Percentiles rank a stretch among this genome's conserved stretches.
phyloP scores from a whole-genome alignment of 1,284 basidiomycete genomes.

The Taiwanofungus camphoratus region DNA sequence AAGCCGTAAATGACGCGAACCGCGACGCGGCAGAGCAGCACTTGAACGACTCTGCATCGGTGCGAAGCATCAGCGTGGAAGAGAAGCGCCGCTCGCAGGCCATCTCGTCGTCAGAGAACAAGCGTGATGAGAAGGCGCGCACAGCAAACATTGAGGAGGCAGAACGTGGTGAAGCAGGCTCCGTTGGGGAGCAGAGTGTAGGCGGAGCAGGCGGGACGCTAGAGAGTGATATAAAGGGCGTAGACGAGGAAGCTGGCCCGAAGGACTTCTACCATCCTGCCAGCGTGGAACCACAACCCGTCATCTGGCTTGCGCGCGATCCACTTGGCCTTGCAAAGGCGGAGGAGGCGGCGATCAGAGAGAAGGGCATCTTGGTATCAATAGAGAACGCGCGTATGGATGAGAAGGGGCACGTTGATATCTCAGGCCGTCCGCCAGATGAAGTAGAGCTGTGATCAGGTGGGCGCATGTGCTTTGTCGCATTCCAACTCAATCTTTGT shows the following conservation, averaged over 20 bases:
- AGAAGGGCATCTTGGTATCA: conserved; percentile 54
- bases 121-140: neutral
- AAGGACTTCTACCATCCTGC: conserved; percentile 78
- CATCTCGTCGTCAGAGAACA: neutral
- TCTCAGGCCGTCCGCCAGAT: conserved; percentile 38
- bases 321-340: conserved; percentile 57
- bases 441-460: conserved; percentile 7
- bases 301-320: conserved; percentile 81
- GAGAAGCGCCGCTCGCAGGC: conserved; percentile 8
- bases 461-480: neutral
- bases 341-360: conserved; percentile 55
- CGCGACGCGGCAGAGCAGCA: conserved; percentile 16
- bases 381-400: conserved; percentile 57
- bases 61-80: conserved; percentile 1
- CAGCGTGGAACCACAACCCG: conserved; percentile 63
- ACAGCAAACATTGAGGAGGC: conserved; percentile 5
- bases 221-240: conserved; percentile 10
- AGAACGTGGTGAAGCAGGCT: conserved; percentile 3
- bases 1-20: conserved; percentile 29
- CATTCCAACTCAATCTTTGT: too few relatives aligned
- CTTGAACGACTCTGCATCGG: conserved; percentile 17
- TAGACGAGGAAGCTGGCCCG: conserved; percentile 27
- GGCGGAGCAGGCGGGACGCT: neutral
- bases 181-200: neutral
- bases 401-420: conserved; percentile 62